A percentile compares a stretch with the other conserved stretches of the same genome.
phyloP scores from a whole-genome alignment of 225 moss, liverwort and hornwort genomes.

The Bryum argenteum region DNA sequence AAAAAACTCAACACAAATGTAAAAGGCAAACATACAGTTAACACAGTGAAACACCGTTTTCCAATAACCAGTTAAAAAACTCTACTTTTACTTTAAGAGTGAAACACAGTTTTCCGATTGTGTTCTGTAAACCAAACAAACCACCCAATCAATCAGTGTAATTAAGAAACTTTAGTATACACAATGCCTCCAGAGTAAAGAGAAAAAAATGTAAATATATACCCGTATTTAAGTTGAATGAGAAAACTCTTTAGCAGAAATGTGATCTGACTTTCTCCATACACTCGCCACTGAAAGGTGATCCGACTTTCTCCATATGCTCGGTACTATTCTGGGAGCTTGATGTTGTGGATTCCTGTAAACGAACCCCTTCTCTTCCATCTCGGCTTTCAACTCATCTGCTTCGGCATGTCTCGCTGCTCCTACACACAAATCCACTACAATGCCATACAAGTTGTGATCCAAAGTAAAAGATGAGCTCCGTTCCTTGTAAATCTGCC shows the following conservation, averaged over 20 bases:
- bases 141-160: too few species aligned
- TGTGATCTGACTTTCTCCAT: too few species aligned
- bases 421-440: constrained; percentile 69
- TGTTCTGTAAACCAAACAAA: too few species aligned
- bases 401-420: constrained; percentile 52
- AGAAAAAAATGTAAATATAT: not conserved
- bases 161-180: too few species aligned
- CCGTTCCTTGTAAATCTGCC: constrained; percentile 51
- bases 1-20: too few species aligned
- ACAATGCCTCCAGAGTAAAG: not conserved
- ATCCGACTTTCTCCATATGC: constrained; percentile 48
- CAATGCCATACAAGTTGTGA: constrained; percentile 66
- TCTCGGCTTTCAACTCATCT: constrained; percentile 46
- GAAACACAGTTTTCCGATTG: too few species aligned
- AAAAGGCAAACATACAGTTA: too few species aligned
- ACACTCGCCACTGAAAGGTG: constrained; percentile 6
- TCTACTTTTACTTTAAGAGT: too few species aligned
- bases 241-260: constrained; percentile 33
- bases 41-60: too few species aligned
- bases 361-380: constrained; percentile 53
- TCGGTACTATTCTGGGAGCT: constrained; percentile 24
- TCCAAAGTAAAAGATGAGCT: constrained; percentile 47
- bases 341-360: constrained; percentile 37
- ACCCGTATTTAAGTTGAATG: constrained; percentile 32
- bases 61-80: too few species aligned